Evolutionary conservation across 106 monocot species (phyloP), one percentile per base, ranked within the genome.

Genomic region (Iris macrosiphon): DNA sequence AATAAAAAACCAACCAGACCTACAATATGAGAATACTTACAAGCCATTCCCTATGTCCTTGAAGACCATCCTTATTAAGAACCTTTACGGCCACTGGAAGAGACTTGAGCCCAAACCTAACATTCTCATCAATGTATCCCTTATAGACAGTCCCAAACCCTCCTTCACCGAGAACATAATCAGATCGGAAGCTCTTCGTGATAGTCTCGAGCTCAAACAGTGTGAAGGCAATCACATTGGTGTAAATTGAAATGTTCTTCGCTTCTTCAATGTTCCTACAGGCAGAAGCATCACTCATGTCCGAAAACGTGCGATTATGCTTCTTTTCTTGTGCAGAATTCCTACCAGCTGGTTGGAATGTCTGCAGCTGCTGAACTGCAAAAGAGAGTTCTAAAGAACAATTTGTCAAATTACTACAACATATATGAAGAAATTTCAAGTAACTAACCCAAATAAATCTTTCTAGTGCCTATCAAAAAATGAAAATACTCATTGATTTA

Each of bases 111-210:
- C 89, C 95, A 33, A 89, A 85, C 46, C 95, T 72, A 34, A 96
- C 89, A 75, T 96, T 89, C 53, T 96, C 95, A 66, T 85, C 84
- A 51, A 96, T 96, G 61, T 89, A 96, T 27, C 95, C 95, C 62
- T 96, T 96, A 57, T 85, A 96, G 20, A 96, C 95, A 2, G 89
- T 96, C 8, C 95, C 95, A 60, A 96, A 96, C 7, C 95, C 95
- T 16, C 95, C 95, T 72, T 89, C 89, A 55, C 95, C 93, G 31
- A 96, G 79, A 30, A 96, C 79, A 72, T 96, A 96, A 68, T 89
- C 95, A 1, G 85, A 69, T 24, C 95, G 67, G 62, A 96, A 96
- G 74, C 85, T 89, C 65, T 89, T 96, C 35, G 95, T 89, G 18
- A 96, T 89, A 0, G 89, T 96, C 69, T 96, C 95, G 7, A 96